These are phyloP conservation scores for Fusarium xyrophilum DNA, from an alignment of 2,329 filamentous ascomycete species.

Conservation along the genomic window DNA sequence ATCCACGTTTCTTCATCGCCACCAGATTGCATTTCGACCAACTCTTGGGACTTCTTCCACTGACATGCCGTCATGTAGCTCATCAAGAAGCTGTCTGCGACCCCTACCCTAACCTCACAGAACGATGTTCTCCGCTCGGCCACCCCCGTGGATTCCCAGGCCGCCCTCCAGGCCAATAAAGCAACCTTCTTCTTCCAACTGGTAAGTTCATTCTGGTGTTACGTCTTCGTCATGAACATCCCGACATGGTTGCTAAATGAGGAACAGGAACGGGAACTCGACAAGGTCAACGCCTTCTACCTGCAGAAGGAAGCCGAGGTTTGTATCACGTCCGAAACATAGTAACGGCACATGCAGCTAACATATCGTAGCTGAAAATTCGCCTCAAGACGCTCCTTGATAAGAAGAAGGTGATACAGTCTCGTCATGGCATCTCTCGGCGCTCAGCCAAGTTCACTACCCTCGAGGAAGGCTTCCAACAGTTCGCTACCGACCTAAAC, in stretches of 20 bases:
- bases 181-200: constrained; percentile 98
- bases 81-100: constrained; percentile 97
- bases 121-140: constrained; percentile 63
- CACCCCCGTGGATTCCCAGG: constrained; percentile 75
- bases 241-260: constrained; percentile 49
- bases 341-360: constrained; percentile 3
- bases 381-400: constrained; percentile 90
- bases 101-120: constrained; percentile 81
- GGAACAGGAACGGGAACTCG: constrained; percentile 87
- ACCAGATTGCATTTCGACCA: constrained; percentile 25
- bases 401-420: constrained; percentile 91
- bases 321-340: constrained; percentile 43
- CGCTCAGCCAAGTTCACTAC: constrained; percentile 93
- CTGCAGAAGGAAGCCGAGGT: constrained; percentile 98
- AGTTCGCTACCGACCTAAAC: constrained; percentile 95
- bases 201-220: constrained; percentile 59
- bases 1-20: constrained; percentile 33
- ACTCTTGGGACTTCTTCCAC: constrained; percentile 24
- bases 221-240: constrained; percentile 38
- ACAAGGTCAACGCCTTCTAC: constrained; percentile 98
- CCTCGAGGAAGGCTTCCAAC: constrained; percentile 93
- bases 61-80: constrained; percentile 65
- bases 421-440: constrained; percentile 80
- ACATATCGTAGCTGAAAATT: constrained; percentile 76
- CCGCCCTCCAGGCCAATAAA: constrained; percentile 92